A percentile compares a stretch with the other conserved stretches of the same genome.
Conservation (phyloP, 1,139 yeast species). For the Magnusiomyces ingens region DNA sequence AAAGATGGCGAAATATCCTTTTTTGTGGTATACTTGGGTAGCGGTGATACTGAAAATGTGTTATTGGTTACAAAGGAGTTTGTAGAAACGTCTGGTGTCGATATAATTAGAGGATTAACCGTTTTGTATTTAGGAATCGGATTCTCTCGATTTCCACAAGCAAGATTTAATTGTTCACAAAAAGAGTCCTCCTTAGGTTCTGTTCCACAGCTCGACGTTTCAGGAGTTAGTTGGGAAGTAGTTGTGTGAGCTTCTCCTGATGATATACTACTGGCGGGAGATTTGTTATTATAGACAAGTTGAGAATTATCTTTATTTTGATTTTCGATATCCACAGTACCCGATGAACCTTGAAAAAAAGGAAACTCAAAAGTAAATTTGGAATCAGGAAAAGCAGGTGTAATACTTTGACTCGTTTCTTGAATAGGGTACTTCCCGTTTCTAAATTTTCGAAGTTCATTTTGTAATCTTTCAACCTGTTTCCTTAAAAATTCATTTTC, state of each 20-base stretch:
- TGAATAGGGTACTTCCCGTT: not conserved
- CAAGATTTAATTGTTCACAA: slow-evolving; percentile 67
- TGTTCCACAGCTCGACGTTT: slow-evolving; percentile 20
- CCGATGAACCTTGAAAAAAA: slow-evolving; percentile 20
- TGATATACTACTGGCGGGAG: slow-evolving; percentile 5
- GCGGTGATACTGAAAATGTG: not conserved
- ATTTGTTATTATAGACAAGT: not conserved
- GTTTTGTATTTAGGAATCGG: slow-evolving; percentile 50
- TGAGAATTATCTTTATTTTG: not conserved
- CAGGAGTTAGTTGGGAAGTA: slow-evolving; percentile 6
- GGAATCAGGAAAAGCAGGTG: slow-evolving; percentile 3
- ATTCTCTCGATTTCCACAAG: slow-evolving; percentile 60
- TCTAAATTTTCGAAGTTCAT: slow-evolving; percentile 57
- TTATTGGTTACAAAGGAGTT: not conserved
- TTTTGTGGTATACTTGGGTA: not conserved
- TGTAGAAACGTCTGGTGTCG: slow-evolving; percentile 16
- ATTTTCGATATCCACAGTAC: not conserved
- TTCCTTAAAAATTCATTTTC: slow-evolving; percentile 69
- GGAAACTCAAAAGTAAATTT: slow-evolving; percentile 39
- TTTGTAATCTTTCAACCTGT: slow-evolving; percentile 69
- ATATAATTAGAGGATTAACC: slow-evolving; percentile 18
- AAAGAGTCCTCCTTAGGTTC: slow-evolving; percentile 44
- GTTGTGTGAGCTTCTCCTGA: slow-evolving; percentile 2
- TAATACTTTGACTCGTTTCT: not conserved
- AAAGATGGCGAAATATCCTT: slow-evolving; percentile 22